Conservation (phyloP, 2,329 filamentous ascomycete species). For the Monilinia aucupariae region DNA sequence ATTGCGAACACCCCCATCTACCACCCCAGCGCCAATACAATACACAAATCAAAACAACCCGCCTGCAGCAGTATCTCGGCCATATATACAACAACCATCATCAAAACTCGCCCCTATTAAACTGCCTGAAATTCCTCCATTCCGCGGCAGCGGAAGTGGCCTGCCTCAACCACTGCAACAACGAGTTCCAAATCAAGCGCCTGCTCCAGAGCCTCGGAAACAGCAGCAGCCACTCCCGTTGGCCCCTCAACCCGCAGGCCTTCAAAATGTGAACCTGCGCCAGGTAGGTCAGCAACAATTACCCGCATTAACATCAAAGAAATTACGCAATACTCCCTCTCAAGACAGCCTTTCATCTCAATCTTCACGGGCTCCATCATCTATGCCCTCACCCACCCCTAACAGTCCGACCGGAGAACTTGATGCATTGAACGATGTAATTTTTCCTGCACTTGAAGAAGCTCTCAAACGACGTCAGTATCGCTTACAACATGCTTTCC, state of each 20-base stretch:
- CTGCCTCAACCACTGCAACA: conserved; percentile 30
- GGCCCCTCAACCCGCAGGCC: conserved; percentile 19
- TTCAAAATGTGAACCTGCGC: conserved; percentile 31
- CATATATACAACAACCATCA: conserved; percentile 34
- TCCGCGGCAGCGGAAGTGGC: conserved; percentile 33
- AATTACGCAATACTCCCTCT: conserved; percentile 33
- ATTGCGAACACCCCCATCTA: conserved; percentile 15
- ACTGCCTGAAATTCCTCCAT: conserved; percentile 37
- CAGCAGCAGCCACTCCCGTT: conserved; percentile 28
- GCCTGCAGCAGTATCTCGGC: conserved; percentile 25
- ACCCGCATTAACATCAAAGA: conserved; percentile 34
- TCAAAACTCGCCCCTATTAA: conserved; percentile 36
- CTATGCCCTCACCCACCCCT: conserved; percentile 54
- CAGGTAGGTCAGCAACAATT: conserved; percentile 31
- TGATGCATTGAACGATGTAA: conserved; percentile 83
- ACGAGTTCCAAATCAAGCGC: conserved; percentile 30
- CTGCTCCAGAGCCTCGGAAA: conserved; percentile 28
- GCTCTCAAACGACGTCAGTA: conserved; percentile 75
- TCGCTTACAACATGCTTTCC: conserved; percentile 43
- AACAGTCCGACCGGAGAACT: conserved; percentile 61
- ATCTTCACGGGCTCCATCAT: conserved; percentile 38
- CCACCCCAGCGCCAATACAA: conserved; percentile 23
- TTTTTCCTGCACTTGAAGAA: conserved; percentile 87
- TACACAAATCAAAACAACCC: conserved; percentile 25
- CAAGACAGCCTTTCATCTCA: conserved; percentile 29